Base-by-base conservation (phyloP, 2,329 filamentous ascomycete species). In the Botrytis hyacinthi region DNA sequence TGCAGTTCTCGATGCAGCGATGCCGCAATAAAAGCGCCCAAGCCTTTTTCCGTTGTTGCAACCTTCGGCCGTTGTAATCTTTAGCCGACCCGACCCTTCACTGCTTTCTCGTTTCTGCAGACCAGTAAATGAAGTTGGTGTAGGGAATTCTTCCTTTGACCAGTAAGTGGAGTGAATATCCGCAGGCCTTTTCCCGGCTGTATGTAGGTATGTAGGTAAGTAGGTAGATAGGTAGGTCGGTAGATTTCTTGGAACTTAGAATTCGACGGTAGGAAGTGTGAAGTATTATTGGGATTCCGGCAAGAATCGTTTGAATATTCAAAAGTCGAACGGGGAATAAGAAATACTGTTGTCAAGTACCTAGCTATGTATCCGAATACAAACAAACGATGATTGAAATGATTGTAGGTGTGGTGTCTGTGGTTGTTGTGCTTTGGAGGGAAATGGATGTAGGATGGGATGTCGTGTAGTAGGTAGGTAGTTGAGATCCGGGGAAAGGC, bases 1-100 rank as follows among this genome's bases (percentile, higher is more conserved):
- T 76, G 76, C 77, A 78, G 76, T 72, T 71, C 71, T 72, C 73
- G 74, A 72, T 77, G 77, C 77, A 76, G 74, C 70, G 73, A 73
- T 70, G 42, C 48, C 48, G 48, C 48, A n/a, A 54, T n/a, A 61
- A 73, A 63, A 37, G 57, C 63, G 51, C 72, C 59, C 71, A 70
- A 57, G 54, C 65, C 71, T 73, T 73, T 73, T 71, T 73, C 72
- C 65, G 68, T 57, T 70, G 75, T 74, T 76, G 76, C 75, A 77
- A 76, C 76, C 76, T 78, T 75, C 72, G 71, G 70, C 74, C 73
- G 72, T 76, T 74, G 74, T 57, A 70, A 73, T 70, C 74, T 75
- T 78, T 78, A 78, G 73, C 75, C 76, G 77, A 74, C 72, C 74
- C 74, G 74, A 75, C 70, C 57, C 65, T 72, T 69, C 67, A 67